Base-by-base conservation (phyloP, 1,139 yeast genomes). In the Suhomyces bolitotheri region DNA sequence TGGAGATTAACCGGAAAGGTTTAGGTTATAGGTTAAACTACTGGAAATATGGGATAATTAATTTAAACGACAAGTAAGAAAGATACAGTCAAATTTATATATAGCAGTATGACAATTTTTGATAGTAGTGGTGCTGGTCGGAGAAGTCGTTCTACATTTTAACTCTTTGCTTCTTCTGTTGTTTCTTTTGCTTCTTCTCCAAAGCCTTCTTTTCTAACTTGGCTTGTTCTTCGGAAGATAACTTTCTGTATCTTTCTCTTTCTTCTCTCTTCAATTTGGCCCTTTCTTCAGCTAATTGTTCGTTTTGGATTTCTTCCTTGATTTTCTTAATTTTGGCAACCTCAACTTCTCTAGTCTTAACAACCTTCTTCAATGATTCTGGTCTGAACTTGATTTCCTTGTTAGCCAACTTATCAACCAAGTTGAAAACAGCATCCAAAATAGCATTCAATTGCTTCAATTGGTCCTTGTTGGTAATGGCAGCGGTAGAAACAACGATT, bases 361-460 rank as follows among this genome's bases (percentile, higher is more conserved):
- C 79, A 43, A 88, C 73, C 67, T 86, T 90, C 61, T 79, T 83
- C 47, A 80, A 64, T 39, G 90, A 73, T 57, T 89, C 97, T 14
- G 86, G 71, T 62, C 63, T 76, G 58, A 76, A 74, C 10, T 69
- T 56, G 45, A 67, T 60, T 38, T 65, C 66, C 58, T 65, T 69
- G 32, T 61, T 51, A 25, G 71, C 75, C 44, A 78, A 64, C 39
- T 61, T 56, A 56, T 83, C 92, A 33, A 79, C 71, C 30, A 78
- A 54, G 37, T 60, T 64, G 44, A 84, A 66, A 24, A 78, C 61
- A 31, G 83, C 76, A 14, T 62, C 64, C 39, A 84, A 53, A 23
- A 84, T 55, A 16, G 64, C 62, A 27, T 68, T 61, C 22, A 80
- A 60, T 37, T 76, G 73, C 31, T 62, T 70, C 43, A 71, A 56